phyloP scores from a whole-genome alignment of 2,329 filamentous ascomycete genomes.

The Aspergillus ustus region DNA sequence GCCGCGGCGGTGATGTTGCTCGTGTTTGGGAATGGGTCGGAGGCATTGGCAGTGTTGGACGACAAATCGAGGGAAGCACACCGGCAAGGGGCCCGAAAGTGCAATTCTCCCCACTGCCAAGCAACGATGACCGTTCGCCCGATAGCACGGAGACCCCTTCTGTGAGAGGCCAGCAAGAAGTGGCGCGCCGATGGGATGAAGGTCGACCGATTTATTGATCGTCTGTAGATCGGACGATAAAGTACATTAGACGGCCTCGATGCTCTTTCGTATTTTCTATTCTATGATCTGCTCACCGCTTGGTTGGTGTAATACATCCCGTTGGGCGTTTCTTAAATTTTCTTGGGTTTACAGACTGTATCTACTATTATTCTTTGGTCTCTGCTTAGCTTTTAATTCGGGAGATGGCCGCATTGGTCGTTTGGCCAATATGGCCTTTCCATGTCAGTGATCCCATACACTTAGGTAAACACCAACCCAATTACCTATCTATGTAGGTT shows the following conservation, averaged over 20 bases:
- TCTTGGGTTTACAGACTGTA: constrained; percentile 1
- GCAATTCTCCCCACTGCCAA: constrained; percentile 32
- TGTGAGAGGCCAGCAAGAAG: constrained; percentile 31
- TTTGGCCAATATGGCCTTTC: not conserved
- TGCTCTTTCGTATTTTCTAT: not conserved
- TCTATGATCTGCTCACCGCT: not conserved
- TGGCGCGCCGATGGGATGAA: constrained; percentile 45
- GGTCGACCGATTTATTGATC: constrained; percentile 47
- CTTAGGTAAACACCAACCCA: too few species aligned
- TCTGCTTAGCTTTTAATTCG: not conserved
- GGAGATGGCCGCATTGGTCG: not conserved
- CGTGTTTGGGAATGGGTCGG: constrained; percentile 73
- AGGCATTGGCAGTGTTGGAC: constrained; percentile 56
- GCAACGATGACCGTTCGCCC: constrained; percentile 24
- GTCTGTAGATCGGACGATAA: too few species aligned
- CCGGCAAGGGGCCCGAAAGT: constrained; percentile 34
- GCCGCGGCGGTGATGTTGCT: constrained; percentile 60
- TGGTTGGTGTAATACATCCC: not conserved
- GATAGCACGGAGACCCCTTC: constrained; percentile 22
- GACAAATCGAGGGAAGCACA: constrained; percentile 33
- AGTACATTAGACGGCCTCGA: not conserved
- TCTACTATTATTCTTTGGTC: constrained; percentile 1
- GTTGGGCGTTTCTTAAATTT: not conserved
- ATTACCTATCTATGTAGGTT: too few species aligned
- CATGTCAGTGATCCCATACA: not conserved